Percentiles rank a stretch among this genome's conserved stretches.
Evolutionary conservation across 2,329 filamentous ascomycete species (phyloP).

Genomic region (Coniochaeta prunicola): DNA sequence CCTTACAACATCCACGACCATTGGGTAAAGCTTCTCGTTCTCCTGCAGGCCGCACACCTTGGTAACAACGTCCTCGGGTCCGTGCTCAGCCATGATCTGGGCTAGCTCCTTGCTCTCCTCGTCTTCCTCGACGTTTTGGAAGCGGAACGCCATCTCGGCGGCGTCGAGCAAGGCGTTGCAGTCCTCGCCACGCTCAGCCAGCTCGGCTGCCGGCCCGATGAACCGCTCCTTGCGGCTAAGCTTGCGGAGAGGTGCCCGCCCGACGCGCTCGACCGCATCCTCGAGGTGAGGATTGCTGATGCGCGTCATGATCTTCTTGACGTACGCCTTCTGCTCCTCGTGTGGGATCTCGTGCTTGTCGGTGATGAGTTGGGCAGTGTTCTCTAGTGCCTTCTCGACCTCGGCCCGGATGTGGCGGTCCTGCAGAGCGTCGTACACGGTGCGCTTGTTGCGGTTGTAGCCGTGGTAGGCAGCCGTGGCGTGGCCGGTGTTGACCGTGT

Average conservation of each 20-base stretch:
- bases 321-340: slow-evolving; percentile 76
- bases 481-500: slow-evolving; percentile 97
- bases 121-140: slow-evolving; percentile 90
- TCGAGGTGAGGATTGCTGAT: slow-evolving; percentile 92
- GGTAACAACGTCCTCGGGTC: slow-evolving; percentile 66
- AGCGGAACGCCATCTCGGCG: slow-evolving; percentile 86
- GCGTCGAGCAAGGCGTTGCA: slow-evolving; percentile 71
- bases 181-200: slow-evolving; percentile 72
- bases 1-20: slow-evolving; percentile 70
- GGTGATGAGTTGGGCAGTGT: slow-evolving; percentile 82
- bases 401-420: slow-evolving; percentile 73
- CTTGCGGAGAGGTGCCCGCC: slow-evolving; percentile 90
- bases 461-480: slow-evolving; percentile 95
- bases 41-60: slow-evolving; percentile 77
- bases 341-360: slow-evolving; percentile 74
- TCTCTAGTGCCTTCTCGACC: slow-evolving; percentile 71
- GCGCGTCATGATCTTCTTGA: slow-evolving; percentile 83
- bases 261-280: slow-evolving; percentile 90
- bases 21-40: slow-evolving; percentile 68
- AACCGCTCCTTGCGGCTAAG: slow-evolving; percentile 93
- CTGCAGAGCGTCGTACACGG: slow-evolving; percentile 80
- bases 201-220: slow-evolving; percentile 81
- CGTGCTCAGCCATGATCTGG: slow-evolving; percentile 71
- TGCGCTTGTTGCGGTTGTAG: slow-evolving; percentile 76
- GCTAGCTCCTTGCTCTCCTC: slow-evolving; percentile 83